These are phyloP conservation scores for Tolypocladium tundrense DNA, from an alignment of 2,329 filamentous ascomycete genomes.

Conservation along the genomic window DNA sequence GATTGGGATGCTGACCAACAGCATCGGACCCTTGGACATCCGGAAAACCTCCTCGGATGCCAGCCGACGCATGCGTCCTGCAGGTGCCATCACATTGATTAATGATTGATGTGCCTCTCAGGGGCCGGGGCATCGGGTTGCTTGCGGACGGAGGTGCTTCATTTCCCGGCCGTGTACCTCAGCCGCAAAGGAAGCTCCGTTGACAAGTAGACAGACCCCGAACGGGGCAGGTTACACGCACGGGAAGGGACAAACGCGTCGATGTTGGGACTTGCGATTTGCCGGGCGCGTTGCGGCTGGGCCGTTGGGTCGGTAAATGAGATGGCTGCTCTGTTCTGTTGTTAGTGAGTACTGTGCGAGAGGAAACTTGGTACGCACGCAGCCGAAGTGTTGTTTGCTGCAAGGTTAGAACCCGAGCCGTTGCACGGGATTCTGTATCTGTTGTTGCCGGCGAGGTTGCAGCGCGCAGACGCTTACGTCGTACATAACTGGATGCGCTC, in stretches of 20 bases:
- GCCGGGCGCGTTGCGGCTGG: background rate
- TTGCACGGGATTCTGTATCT: background rate
- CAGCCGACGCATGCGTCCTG: background rate
- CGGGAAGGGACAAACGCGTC: background rate
- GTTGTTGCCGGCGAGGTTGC: background rate
- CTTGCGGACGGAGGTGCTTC: background rate
- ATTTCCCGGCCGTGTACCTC: background rate
- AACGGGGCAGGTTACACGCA: background rate
- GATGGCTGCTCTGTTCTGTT: background rate
- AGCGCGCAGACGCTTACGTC: background rate
- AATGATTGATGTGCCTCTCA: background rate
- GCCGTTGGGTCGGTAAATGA: background rate
- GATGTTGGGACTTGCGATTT: background rate
- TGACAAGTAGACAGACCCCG: background rate
- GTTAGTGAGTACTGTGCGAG: background rate
- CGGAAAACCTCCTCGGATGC: background rate
- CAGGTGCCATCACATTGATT: background rate
- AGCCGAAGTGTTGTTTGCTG: background rate
- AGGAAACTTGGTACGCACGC: background rate
- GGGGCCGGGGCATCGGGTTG: background rate
- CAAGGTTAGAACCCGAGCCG: background rate
- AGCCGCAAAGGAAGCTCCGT: background rate
- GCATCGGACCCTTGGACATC: background rate
- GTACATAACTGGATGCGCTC: background rate
- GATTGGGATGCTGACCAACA: background rate